Evolutionary conservation across 1,139 yeast species (phyloP).

Genomic region (Kodamaea sp.): DNA sequence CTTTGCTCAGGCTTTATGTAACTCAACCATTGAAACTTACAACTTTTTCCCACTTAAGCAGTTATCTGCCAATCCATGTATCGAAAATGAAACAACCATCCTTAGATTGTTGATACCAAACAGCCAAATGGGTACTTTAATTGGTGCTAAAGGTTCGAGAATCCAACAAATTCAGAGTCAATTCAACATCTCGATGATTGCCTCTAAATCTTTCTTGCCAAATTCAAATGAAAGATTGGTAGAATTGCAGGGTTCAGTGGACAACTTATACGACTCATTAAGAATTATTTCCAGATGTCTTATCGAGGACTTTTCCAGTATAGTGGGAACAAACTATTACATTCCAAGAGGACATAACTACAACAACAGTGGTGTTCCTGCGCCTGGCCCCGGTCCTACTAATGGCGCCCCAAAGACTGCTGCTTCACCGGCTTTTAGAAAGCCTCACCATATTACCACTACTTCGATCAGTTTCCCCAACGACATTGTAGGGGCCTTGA

Average conservation of each 20-base stretch:
- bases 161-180: conserved; percentile 78
- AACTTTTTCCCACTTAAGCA: conserved; percentile 65
- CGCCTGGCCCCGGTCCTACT: conserved; percentile 2
- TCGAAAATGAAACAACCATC: conserved; percentile 55
- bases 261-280: conserved; percentile 58
- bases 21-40: conserved; percentile 40
- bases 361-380: conserved; percentile 2
- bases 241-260: conserved; percentile 82
- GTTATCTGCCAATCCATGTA: conserved; percentile 50
- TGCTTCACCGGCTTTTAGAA: conserved; percentile 17
- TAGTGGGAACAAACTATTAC: conserved; percentile 66
- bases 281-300: conserved; percentile 71
- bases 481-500: conserved; percentile 86
- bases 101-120: conserved; percentile 79
- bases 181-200: conserved; percentile 78
- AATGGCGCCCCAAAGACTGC: conserved; percentile 17
- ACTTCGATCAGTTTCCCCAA: conserved; percentile 55
- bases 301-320: conserved; percentile 68
- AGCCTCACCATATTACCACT: conserved; percentile 10
- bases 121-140: conserved; percentile 86
- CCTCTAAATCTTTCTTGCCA: conserved; percentile 81
- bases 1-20: conserved; percentile 65
- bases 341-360: conserved; percentile 50
- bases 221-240: conserved; percentile 86
- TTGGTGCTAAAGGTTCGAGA: conserved; percentile 82